Evolutionary conservation across 306 rosid genomes (phyloP).

Genomic region (Gastrolobium bilobum): DNA sequence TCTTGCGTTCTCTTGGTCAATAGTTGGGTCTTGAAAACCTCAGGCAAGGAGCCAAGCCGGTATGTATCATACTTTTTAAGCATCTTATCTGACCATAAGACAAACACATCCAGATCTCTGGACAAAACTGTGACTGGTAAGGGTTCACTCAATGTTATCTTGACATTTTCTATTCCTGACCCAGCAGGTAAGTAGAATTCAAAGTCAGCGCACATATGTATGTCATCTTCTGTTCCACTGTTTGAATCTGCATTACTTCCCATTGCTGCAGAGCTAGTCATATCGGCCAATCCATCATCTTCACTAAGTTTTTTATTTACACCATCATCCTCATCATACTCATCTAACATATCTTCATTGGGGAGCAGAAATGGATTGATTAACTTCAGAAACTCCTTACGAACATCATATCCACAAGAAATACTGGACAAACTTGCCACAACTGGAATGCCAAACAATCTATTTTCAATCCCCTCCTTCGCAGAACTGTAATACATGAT

Average conservation of each 20-base stretch:
- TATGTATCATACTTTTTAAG: conserved; percentile 59
- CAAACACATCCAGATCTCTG: conserved; percentile 56
- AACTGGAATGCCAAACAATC: conserved; percentile 69
- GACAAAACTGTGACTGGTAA: conserved; percentile 39
- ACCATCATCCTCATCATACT: conserved; percentile 47
- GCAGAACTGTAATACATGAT: conserved; percentile 53
- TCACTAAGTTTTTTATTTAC: conserved; percentile 53
- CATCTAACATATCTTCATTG: conserved; percentile 52
- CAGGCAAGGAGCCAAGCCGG: conserved; percentile 65
- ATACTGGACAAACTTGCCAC: conserved; percentile 67
- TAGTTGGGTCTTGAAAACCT: conserved; percentile 59
- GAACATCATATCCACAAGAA: conserved; percentile 65
- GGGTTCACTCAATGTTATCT: conserved; percentile 61
- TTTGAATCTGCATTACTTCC: conserved; percentile 59
- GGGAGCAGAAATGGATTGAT: conserved; percentile 63
- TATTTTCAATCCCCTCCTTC: conserved; percentile 44
- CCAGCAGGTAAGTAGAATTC: conserved; percentile 52
- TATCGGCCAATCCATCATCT: conserved; percentile 62
- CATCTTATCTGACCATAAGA: conserved; percentile 74
- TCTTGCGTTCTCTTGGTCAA: conserved; percentile 62
- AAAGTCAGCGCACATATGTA: conserved; percentile 57
- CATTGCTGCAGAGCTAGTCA: conserved; percentile 51
- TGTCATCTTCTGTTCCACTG: conserved; percentile 55
- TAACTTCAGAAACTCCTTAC: conserved; percentile 63
- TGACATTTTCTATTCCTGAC: conserved; percentile 23